Evolutionary conservation across 2,329 filamentous ascomycete genomes (phyloP).

Genomic region (Graphium sp.): DNA sequence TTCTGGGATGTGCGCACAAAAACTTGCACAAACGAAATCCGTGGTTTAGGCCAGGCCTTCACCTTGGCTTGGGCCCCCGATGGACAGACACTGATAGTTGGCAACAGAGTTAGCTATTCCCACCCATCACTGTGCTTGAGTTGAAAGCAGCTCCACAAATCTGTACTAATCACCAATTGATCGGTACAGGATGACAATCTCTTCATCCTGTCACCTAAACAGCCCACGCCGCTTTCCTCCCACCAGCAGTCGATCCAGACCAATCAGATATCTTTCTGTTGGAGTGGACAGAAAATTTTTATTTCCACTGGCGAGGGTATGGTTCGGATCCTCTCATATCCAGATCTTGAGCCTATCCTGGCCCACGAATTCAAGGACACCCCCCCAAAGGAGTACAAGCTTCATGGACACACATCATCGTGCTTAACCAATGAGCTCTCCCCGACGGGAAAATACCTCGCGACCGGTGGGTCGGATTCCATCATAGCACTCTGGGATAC

Average conservation of each 20-base stretch:
- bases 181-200: conserved; percentile 39
- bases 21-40: conserved; percentile 52
- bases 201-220: conserved; percentile 43
- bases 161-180: conserved; percentile 6
- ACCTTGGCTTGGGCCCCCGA: conserved; percentile 60
- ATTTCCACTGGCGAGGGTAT: conserved; percentile 55
- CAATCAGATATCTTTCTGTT: conserved; percentile 60
- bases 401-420: conserved; percentile 58
- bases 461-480: conserved; percentile 60
- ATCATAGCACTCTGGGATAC: conserved; percentile 68
- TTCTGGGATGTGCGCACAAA: conserved; percentile 71
- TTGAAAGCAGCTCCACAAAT: background rate
- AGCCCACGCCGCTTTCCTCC: conserved; percentile 34
- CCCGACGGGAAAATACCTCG: conserved; percentile 53
- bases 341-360: conserved; percentile 39
- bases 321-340: conserved; percentile 53
- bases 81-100: conserved; percentile 52
- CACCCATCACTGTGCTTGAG: conserved; percentile 3
- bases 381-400: conserved; percentile 31
- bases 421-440: conserved; percentile 54
- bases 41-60: conserved; percentile 48
- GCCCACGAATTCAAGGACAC: conserved; percentile 26
- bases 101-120: conserved; percentile 42
- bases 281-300: conserved; percentile 54
- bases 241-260: conserved; percentile 48